phyloP scores from a whole-genome alignment of 176 grass and related monocot species.

The Carex parvula region DNA sequence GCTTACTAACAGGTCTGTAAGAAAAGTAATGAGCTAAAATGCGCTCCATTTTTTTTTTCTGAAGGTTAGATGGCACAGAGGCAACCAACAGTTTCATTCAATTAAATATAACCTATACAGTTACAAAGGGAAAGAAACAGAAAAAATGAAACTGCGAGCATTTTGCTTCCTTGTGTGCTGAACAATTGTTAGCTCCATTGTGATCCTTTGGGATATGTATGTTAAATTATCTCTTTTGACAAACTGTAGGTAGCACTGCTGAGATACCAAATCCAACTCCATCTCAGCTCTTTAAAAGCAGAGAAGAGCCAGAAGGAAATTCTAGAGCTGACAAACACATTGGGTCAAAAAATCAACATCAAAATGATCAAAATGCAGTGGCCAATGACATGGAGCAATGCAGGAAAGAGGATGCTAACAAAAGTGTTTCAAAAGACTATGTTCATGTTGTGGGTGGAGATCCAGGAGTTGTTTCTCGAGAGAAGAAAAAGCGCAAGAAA shows the following conservation, averaged over 20 bases:
- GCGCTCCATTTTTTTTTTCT: too few species aligned
- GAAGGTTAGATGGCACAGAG: neutral
- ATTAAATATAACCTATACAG: neutral
- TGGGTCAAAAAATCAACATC: neutral
- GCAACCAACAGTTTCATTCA: neutral
- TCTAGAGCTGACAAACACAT: neutral
- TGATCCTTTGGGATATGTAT: neutral
- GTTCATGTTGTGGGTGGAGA: neutral
- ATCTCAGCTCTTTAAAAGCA: neutral
- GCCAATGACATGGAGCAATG: neutral
- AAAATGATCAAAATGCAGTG: neutral
- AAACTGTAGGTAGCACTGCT: neutral
- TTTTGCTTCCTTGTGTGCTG: neutral
- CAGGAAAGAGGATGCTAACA: neutral
- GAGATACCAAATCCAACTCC: neutral
- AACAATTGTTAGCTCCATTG: neutral
- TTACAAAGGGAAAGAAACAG: neutral
- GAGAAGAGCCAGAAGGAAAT: neutral
- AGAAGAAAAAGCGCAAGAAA: slow-evolving; percentile 5
- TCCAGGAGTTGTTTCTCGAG: neutral
- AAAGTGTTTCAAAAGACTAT: neutral
- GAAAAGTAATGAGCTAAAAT: too few species aligned
- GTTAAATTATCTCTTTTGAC: neutral
- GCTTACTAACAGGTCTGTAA: too few species aligned
- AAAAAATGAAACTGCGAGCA: neutral